Conservation (phyloP, 805 yeast species). For the Danielia oregonensis region DNA sequence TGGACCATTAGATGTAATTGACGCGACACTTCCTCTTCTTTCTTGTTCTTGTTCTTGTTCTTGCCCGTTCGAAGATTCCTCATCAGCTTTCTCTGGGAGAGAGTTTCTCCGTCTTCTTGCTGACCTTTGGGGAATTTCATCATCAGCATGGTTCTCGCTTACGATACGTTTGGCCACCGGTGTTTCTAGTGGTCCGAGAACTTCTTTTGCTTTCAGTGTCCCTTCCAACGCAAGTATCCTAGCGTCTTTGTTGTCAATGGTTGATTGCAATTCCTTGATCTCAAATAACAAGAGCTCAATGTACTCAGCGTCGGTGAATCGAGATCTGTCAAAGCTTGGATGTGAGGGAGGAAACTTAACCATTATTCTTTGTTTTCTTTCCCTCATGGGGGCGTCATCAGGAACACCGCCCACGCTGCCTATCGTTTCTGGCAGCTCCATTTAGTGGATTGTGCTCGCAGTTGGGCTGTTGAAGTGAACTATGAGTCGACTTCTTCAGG, state of each 20-base stretch:
- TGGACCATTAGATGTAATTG: slow-evolving; percentile 12
- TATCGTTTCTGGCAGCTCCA: not conserved
- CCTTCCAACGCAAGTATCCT: slow-evolving; percentile 5
- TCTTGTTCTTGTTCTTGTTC: too few species aligned
- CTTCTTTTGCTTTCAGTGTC: slow-evolving; percentile 1
- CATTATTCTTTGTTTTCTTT: slow-evolving; percentile 2
- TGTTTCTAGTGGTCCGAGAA: slow-evolving; percentile 12
- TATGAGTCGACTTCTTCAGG: too few species aligned
- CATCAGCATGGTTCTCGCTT: slow-evolving; percentile 1
- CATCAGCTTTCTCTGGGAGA: too few species aligned
- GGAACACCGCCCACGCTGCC: not conserved
- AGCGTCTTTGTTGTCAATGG: slow-evolving; percentile 5
- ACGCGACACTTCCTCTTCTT: slow-evolving; percentile 2
- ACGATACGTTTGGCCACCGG: slow-evolving; percentile 1
- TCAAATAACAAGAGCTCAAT: slow-evolving; percentile 35
- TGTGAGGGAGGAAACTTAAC: slow-evolving; percentile 27
- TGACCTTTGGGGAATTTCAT: slow-evolving; percentile 24
- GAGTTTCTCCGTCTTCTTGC: slow-evolving; percentile 17
- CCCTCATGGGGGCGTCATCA: not conserved
- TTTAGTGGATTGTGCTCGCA: too few species aligned
- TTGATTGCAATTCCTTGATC: slow-evolving; percentile 29
- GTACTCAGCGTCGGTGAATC: slow-evolving; percentile 25
- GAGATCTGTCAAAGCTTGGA: slow-evolving; percentile 31
- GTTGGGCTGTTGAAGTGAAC: too few species aligned
- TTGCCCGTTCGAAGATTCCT: too few species aligned